Evolutionary conservation across 2,329 filamentous ascomycete species (phyloP), one percentile per base, ranked within the genome.

Genomic region (Colletotrichum falcatum): DNA sequence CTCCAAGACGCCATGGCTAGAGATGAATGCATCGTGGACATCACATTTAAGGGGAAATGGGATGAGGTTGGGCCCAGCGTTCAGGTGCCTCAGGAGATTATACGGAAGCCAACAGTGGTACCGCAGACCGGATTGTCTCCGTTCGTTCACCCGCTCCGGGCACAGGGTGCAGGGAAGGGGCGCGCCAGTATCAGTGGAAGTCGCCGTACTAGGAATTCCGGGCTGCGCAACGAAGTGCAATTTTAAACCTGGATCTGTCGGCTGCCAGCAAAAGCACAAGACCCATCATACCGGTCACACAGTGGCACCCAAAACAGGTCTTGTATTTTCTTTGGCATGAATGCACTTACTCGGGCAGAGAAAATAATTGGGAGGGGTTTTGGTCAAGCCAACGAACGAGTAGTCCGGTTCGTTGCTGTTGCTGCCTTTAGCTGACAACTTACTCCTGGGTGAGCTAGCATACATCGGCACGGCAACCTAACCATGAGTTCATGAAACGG

Each of bases 1-100:
- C 44, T 72, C 9, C 71, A 72, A 37, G 30, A 67, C 39, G 53
- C 63, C 28, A 72, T 72, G 67, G 67, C 71, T 30, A 48, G 48
- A 55, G 48, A 65, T 23, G 35, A 54, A 28, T 72, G 71, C 46
- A 20, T 72, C 20, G 68, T 72, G n/a, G 71, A 72, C 35, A 66
- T 72, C 20, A 23, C 58, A 7, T 67, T 71, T 48, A 23, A 26
- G 44, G 67, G 39, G 14, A 51, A 49, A 5, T 72, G 70, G 70
- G 11, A 58, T 16, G 30, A 58, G n/a, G 30, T 70, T 37, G 30
- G 51, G 2, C 33, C 60, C 12, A 30, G 28, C 26, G 28, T 39
- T 11, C 23, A 44, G 33, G 39, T 14, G 33, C 26, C 66, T 37
- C 58, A 37, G 35, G 14, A 35, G 53, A 9, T 20, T 6, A 23